A percentile compares a stretch with the other conserved stretches of the same genome.
phyloP scores from a whole-genome alignment of 176 grass and related monocot species.

The Guadua angustifolia region DNA sequence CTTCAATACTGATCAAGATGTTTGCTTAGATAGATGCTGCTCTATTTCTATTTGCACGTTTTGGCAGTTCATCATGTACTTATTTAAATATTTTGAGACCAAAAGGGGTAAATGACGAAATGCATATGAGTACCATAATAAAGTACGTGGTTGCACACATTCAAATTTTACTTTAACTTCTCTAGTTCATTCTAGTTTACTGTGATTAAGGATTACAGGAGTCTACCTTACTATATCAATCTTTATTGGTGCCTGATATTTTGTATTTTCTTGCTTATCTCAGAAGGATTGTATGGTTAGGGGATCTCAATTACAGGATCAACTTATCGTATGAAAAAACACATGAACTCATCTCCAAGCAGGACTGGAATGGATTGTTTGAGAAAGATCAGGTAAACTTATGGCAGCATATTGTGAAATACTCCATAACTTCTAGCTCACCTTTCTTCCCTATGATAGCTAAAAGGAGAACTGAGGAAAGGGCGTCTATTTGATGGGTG shows the following conservation, averaged over 20 bases:
- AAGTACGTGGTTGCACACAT: neutral
- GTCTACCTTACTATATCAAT: slow-evolving; percentile 3
- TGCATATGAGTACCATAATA: neutral
- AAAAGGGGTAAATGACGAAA: neutral
- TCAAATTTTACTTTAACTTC: slow-evolving; percentile 1
- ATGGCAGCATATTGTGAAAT: slow-evolving; percentile 13
- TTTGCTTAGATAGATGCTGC: neutral
- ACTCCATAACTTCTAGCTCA: slow-evolving; percentile 17
- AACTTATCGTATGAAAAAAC: slow-evolving; percentile 79
- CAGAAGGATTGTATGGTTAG: slow-evolving; percentile 98
- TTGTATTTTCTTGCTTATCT: slow-evolving; percentile 40
- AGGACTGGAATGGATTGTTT: slow-evolving; percentile 73
- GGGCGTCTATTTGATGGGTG: slow-evolving; percentile 77
- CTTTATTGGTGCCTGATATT: neutral
- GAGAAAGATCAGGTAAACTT: slow-evolving; percentile 84
- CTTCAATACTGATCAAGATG: neutral
- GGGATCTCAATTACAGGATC: slow-evolving; percentile 96
- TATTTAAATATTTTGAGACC: slow-evolving; percentile 1
- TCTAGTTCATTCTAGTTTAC: slow-evolving; percentile 21
- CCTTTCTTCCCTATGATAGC: slow-evolving; percentile 45
- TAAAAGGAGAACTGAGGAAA: slow-evolving; percentile 71
- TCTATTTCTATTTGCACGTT: neutral
- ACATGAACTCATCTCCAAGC: slow-evolving; percentile 69
- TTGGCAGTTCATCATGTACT: slow-evolving; percentile 1
- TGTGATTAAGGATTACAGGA: neutral